Conservation (phyloP, 2,329 filamentous ascomycete species). For the Verticillium tricorpus region DNA sequence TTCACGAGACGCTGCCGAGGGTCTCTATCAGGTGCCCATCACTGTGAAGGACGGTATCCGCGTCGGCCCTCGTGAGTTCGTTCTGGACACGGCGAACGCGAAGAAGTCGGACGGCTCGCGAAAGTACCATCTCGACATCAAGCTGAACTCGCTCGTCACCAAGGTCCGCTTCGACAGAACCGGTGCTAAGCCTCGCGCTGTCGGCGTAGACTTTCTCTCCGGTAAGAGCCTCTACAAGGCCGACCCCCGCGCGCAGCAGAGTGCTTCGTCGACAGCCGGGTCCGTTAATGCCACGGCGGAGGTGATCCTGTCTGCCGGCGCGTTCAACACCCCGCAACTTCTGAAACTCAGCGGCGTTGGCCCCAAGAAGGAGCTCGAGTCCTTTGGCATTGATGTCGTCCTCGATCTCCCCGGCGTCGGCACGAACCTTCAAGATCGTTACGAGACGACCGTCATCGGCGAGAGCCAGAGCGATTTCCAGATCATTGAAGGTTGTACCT, state of each 20-base stretch:
- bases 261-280: slow-evolving; percentile 15
- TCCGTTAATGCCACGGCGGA: slow-evolving; percentile 31
- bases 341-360: slow-evolving; percentile 63
- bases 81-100: slow-evolving; percentile 42
- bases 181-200: slow-evolving; percentile 27
- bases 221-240: slow-evolving; percentile 36
- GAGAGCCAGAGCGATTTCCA: slow-evolving; percentile 21
- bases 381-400: slow-evolving; percentile 50
- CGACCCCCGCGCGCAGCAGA: slow-evolving; percentile 29
- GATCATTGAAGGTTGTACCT: slow-evolving; percentile 21
- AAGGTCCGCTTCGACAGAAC: slow-evolving; percentile 34
- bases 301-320: slow-evolving; percentile 44
- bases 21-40: slow-evolving; percentile 48
- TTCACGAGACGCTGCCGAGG: slow-evolving; percentile 11
- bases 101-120: slow-evolving; percentile 37
- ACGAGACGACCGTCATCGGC: slow-evolving; percentile 18
- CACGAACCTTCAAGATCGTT: slow-evolving; percentile 37
- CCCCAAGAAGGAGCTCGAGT: slow-evolving; percentile 44
- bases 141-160: slow-evolving; percentile 32
- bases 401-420: slow-evolving; percentile 59
- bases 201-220: slow-evolving; percentile 37
- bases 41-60: slow-evolving; percentile 37
- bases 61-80: slow-evolving; percentile 44
- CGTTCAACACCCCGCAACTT: slow-evolving; percentile 61
- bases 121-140: slow-evolving; percentile 34